Conservation (phyloP, 2,329 filamentous ascomycete genomes). For the Cladophialophora carrionii region DNA sequence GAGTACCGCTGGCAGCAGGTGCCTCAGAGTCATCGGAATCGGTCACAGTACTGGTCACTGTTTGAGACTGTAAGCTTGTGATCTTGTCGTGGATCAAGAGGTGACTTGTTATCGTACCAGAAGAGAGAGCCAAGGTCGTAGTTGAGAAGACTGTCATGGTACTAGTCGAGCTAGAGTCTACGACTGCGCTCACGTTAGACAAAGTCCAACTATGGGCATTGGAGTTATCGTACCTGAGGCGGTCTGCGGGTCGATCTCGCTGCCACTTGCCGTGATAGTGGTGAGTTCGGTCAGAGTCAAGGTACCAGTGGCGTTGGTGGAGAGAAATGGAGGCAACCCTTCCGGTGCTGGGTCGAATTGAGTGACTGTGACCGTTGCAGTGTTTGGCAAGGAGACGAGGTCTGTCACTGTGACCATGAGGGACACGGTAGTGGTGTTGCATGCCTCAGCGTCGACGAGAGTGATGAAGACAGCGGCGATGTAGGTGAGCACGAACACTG, state of each 20-base stretch:
- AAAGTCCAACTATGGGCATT: too few species aligned
- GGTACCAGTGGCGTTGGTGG: not conserved
- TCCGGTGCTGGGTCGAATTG: not conserved
- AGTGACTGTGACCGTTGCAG: slow-evolving; percentile 12
- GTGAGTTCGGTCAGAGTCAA: not conserved
- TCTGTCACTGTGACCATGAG: slow-evolving; percentile 5
- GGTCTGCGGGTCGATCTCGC: not conserved
- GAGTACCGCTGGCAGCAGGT: not conserved
- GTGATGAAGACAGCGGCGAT: slow-evolving; percentile 12
- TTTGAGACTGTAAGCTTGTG: slow-evolving; percentile 8
- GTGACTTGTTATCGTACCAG: slow-evolving; percentile 7
- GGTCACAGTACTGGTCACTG: slow-evolving; percentile 9
- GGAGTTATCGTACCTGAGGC: slow-evolving; percentile 6
- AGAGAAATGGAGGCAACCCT: not conserved
- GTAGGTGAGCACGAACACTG: slow-evolving; percentile 10
- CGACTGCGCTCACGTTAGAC: slow-evolving; percentile 7
- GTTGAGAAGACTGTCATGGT: slow-evolving; percentile 10
- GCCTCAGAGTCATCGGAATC: not conserved
- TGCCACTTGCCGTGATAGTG: slow-evolving; percentile 3
- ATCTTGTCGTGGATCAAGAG: not conserved
- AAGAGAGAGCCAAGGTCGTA: slow-evolving; percentile 2
- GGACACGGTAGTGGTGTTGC: slow-evolving; percentile 18
- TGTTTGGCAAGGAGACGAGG: not conserved
- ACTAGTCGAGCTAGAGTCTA: not conserved
- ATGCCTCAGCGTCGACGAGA: slow-evolving; percentile 11